Conservation (phyloP, 768 basidiomycete genomes). For the Pleurotus eryngii region DNA sequence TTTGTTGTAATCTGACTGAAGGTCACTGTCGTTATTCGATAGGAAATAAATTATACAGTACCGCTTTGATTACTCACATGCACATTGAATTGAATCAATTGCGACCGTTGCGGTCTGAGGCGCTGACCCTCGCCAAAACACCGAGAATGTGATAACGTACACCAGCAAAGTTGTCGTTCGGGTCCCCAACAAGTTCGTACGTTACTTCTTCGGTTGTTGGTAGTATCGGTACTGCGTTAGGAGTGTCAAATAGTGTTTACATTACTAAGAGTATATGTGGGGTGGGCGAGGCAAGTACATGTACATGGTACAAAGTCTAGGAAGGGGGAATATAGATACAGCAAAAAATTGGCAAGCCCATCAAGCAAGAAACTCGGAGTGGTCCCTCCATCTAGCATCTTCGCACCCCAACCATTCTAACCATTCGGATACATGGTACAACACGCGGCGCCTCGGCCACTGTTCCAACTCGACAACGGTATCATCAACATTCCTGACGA, state of each 20-base stretch:
- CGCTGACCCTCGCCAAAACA: too few relatives aligned
- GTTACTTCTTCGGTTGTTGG: too few relatives aligned
- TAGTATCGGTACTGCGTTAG: too few relatives aligned
- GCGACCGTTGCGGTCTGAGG: too few relatives aligned
- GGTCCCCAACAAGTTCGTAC: too few relatives aligned
- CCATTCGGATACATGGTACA: slow-evolving; percentile 57
- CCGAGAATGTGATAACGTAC: too few relatives aligned
- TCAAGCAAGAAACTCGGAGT: slow-evolving; percentile 2
- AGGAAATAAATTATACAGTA: neutral
- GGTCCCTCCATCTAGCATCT: slow-evolving; percentile 38
- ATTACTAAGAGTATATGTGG: too few relatives aligned
- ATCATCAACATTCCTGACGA: slow-evolving; percentile 27
- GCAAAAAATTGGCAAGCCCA: neutral
- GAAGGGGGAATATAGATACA: neutral
- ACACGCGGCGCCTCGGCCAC: slow-evolving; percentile 52
- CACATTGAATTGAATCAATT: too few relatives aligned
- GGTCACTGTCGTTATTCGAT: neutral
- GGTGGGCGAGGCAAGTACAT: neutral
- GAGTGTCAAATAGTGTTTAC: too few relatives aligned
- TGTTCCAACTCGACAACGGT: slow-evolving; percentile 34
- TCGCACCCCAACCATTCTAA: slow-evolving; percentile 63
- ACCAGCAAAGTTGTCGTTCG: too few relatives aligned
- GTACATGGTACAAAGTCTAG: neutral
- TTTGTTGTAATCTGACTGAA: slow-evolving; percentile 1
- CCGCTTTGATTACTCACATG: too few relatives aligned